A percentile compares a stretch with the other conserved stretches of the same genome.
phyloP scores from a whole-genome alignment of 2,329 filamentous ascomycete genomes.

The Coleophoma crateriformis region DNA sequence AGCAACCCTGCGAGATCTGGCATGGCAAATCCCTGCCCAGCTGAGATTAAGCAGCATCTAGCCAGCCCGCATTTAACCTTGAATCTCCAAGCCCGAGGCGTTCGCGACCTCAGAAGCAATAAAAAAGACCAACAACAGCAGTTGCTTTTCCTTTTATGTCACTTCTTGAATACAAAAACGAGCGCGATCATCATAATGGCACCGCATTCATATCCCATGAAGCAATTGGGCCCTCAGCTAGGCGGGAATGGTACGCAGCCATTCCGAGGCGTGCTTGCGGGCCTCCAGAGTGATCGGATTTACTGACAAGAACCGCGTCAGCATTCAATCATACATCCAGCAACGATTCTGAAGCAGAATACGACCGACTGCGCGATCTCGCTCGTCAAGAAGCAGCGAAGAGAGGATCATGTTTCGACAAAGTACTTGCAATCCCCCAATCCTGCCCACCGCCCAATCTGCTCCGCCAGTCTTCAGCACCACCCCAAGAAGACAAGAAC shows the following conservation, averaged over 20 bases:
- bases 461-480: too few relatives aligned
- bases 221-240: slow-evolving; percentile 7
- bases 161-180: too few relatives aligned
- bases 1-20: too few relatives aligned
- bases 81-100: too few relatives aligned
- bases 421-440: slow-evolving; percentile 37
- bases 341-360: slow-evolving; percentile 72
- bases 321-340: slow-evolving; percentile 71
- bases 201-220: slow-evolving; percentile 14
- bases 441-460: too few relatives aligned
- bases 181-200: slow-evolving; percentile 4
- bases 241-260: slow-evolving; percentile 15
- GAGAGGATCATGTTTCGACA: slow-evolving; percentile 71
- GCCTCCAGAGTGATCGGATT: background rate
- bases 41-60: too few relatives aligned
- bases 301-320: slow-evolving; percentile 28
- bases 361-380: slow-evolving; percentile 81
- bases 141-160: too few relatives aligned
- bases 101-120: too few relatives aligned
- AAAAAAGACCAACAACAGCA: too few relatives aligned
- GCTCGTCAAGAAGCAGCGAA: slow-evolving; percentile 77
- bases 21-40: too few relatives aligned
- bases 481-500: too few relatives aligned
- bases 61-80: too few relatives aligned
- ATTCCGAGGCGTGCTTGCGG: background rate